Evolutionary conservation across 768 basidiomycete genomes (phyloP).

Genomic region (Podaxis sp.): DNA sequence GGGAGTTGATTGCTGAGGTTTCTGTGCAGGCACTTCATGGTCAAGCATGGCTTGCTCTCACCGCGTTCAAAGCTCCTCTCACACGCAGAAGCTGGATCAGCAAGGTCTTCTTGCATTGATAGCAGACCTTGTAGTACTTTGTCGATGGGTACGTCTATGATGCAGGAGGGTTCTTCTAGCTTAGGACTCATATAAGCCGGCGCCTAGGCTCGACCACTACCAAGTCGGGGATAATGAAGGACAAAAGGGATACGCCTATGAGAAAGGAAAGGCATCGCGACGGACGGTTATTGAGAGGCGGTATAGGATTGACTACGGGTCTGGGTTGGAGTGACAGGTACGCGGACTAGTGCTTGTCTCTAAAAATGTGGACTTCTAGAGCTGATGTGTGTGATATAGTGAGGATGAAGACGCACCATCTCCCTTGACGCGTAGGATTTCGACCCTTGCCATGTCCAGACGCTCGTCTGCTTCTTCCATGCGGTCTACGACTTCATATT

Average conservation of each 20-base stretch:
- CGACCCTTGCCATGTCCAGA: conserved; percentile 46
- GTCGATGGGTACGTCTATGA: conserved; percentile 26
- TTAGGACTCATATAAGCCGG: neutral
- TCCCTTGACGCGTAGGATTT: conserved; percentile 58
- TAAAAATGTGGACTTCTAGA: neutral
- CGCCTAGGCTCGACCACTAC: conserved; percentile 24
- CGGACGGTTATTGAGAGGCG: conserved; percentile 50
- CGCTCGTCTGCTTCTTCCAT: conserved; percentile 44
- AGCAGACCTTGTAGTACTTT: conserved; percentile 29
- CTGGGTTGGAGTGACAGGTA: conserved; percentile 75
- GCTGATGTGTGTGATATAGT: conserved; percentile 24
- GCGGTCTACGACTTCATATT: conserved; percentile 17
- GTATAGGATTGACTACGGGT: conserved; percentile 67
- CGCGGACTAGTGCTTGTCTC: conserved; percentile 14
- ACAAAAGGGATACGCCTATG: conserved; percentile 52
- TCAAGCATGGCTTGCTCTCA: conserved; percentile 62
- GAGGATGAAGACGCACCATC: conserved; percentile 75
- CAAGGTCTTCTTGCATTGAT: conserved; percentile 12
- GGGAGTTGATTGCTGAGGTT: neutral
- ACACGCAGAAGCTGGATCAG: conserved; percentile 19
- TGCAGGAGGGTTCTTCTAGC: neutral
- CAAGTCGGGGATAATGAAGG: conserved; percentile 41
- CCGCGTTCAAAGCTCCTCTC: conserved; percentile 60
- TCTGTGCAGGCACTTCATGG: conserved; percentile 52
- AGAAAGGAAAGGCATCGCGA: conserved; percentile 60